Evolutionary conservation across 2,329 filamentous ascomycete species (phyloP).

Genomic region (Samsoniella hepiali): DNA sequence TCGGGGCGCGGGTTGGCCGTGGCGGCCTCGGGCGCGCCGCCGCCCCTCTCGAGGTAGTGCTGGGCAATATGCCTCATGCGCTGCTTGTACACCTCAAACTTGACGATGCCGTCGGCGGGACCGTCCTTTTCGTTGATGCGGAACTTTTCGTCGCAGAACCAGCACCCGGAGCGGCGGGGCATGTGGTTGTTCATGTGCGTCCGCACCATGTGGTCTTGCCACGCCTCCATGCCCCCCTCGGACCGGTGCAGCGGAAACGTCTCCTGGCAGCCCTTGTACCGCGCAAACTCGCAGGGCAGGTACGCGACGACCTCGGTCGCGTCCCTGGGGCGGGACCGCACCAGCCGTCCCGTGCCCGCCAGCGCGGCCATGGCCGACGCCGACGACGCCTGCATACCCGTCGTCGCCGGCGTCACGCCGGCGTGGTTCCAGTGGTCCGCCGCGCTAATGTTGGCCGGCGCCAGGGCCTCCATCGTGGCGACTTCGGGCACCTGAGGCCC

Average conservation of each 20-base stretch:
- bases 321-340: neutral
- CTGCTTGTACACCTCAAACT: neutral
- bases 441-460: neutral
- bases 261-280: constrained; percentile 34
- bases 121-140: constrained; percentile 29
- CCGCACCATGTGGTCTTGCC: constrained; percentile 44
- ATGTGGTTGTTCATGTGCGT: constrained; percentile 34
- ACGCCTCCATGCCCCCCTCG: constrained; percentile 32
- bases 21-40: neutral
- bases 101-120: neutral
- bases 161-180: constrained; percentile 43
- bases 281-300: constrained; percentile 46
- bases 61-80: constrained; percentile 50
- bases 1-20: constrained; percentile 35
- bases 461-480: neutral
- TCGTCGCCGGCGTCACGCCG: neutral
- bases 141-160: constrained; percentile 44
- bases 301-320: constrained; percentile 1
- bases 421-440: neutral
- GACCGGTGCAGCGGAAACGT: constrained; percentile 35
- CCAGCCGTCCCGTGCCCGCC: too few relatives aligned
- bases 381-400: neutral
- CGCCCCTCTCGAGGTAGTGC: constrained; percentile 37
- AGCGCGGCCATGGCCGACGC: neutral
- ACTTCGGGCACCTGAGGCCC: neutral